These are phyloP conservation scores for Metschnikowia kofuensis DNA, from an alignment of 805 yeast genomes.

Conservation along the genomic window DNA sequence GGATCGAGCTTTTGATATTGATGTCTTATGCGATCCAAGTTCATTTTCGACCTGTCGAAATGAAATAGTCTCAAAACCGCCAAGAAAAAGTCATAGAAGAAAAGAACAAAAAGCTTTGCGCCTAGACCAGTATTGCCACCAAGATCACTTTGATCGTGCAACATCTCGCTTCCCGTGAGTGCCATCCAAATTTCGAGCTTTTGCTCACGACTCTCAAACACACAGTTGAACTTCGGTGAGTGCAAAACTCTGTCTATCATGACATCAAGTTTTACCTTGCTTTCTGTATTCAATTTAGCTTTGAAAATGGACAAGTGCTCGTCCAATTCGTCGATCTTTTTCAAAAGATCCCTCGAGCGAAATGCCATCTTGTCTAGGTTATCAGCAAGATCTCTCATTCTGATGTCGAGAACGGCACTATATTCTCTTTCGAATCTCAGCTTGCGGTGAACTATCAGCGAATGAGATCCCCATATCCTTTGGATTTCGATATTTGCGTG, in stretches of 20 bases:
- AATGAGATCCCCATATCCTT: constrained; percentile 25
- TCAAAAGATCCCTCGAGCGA: constrained; percentile 39
- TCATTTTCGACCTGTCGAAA: constrained; percentile 42
- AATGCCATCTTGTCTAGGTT: constrained; percentile 38
- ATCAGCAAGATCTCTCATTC: constrained; percentile 29
- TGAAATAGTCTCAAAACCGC: constrained; percentile 34
- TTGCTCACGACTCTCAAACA: constrained; percentile 29
- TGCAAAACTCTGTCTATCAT: constrained; percentile 26
- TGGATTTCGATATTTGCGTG: constrained; percentile 26
- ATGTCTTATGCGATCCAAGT: constrained; percentile 38
- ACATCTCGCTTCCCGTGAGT: constrained; percentile 24
- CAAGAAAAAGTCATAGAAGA: constrained; percentile 32
- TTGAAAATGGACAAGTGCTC: constrained; percentile 29
- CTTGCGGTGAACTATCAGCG: constrained; percentile 25
- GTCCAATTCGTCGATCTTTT: constrained; percentile 40
- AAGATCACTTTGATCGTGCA: constrained; percentile 7
- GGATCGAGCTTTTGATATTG: constrained; percentile 42
- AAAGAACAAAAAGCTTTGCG: constrained; percentile 25
- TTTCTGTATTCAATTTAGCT: constrained; percentile 27
- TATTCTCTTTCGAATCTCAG: constrained; percentile 29
- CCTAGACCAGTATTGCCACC: not conserved
- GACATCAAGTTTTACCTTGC: constrained; percentile 22
- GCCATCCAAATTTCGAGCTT: constrained; percentile 24
- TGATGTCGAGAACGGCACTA: constrained; percentile 24
- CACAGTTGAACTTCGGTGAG: constrained; percentile 31